Conservation (phyloP, 2,329 filamentous ascomycete species). For the Calonectria pseudoreteaudii region DNA sequence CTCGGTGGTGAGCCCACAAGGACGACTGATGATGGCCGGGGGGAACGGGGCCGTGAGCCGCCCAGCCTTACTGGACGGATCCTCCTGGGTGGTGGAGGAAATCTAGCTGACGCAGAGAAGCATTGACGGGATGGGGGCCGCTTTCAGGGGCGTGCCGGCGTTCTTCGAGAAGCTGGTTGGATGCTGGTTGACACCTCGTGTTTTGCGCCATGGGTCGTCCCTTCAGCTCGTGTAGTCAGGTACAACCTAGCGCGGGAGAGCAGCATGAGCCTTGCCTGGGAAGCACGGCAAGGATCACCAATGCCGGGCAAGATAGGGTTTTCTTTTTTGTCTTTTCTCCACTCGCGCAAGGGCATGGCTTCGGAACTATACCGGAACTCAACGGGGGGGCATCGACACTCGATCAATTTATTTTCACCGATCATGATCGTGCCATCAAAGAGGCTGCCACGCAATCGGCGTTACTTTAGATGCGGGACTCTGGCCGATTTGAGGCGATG, state of each 20-base stretch:
- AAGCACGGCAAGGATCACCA: background rate
- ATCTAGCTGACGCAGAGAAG: conserved; percentile 1
- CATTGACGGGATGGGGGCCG: background rate
- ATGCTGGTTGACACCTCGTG: background rate
- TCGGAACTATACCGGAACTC: background rate
- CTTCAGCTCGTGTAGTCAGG: background rate
- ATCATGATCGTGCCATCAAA: background rate
- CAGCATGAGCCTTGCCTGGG: too few species aligned
- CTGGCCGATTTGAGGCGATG: background rate
- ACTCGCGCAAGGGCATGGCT: background rate
- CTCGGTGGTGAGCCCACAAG: too few species aligned
- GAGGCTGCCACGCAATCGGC: background rate
- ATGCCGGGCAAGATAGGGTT: background rate
- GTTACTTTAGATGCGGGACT: background rate
- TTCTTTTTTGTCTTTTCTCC: too few species aligned
- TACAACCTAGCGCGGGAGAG: background rate
- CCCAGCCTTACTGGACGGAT: background rate
- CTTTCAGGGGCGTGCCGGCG: background rate
- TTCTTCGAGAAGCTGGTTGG: background rate
- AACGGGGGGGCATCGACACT: background rate
- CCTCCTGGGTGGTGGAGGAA: background rate
- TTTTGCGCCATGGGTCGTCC: background rate
- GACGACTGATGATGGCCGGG: background rate
- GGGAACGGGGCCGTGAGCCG: background rate
- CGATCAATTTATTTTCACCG: background rate